A percentile compares a stretch with the other conserved stretches of the same genome.
These are phyloP conservation scores for Blastobotrys apis DNA, from an alignment of 1,139 yeast genomes.

Conservation along the genomic window DNA sequence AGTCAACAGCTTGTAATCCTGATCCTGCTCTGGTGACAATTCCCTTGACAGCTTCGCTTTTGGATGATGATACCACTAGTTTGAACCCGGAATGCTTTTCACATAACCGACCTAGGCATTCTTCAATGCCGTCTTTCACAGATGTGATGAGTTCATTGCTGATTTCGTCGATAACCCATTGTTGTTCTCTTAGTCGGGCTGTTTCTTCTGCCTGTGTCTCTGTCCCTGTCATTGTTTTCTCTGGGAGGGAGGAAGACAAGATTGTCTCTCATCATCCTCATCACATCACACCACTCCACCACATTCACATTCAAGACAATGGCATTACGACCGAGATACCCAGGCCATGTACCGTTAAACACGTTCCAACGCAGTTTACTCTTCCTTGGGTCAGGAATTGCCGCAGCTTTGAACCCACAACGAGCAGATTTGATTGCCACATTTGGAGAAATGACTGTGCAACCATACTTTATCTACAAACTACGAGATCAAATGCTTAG, in stretches of 20 bases:
- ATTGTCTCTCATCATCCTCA: neutral
- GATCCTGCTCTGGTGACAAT: conserved; percentile 31
- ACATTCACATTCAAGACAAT: neutral
- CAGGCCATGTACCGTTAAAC: conserved; percentile 78
- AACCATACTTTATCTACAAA: conserved; percentile 57
- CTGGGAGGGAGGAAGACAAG: too few species aligned
- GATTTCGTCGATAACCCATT: conserved; percentile 32
- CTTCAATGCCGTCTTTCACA: conserved; percentile 29
- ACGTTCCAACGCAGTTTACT: conserved; percentile 58
- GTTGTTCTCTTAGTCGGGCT: conserved; percentile 23
- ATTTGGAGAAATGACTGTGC: conserved; percentile 88
- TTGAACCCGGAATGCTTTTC: conserved; percentile 29
- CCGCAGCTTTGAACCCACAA: conserved; percentile 73
- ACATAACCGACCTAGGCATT: conserved; percentile 29
- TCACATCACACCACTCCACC: neutral
- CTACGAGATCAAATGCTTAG: conserved; percentile 70
- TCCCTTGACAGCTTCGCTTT: conserved; percentile 34
- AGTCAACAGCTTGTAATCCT: conserved; percentile 27
- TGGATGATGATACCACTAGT: conserved; percentile 33
- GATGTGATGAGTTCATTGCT: conserved; percentile 24
- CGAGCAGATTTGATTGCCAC: conserved; percentile 81
- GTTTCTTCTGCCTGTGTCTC: neutral
- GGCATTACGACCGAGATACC: conserved; percentile 39
- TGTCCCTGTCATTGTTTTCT: neutral
- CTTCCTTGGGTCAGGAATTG: conserved; percentile 73